phyloP scores from a whole-genome alignment of 768 basidiomycete genomes.

The Gautieria morchelliformis region DNA sequence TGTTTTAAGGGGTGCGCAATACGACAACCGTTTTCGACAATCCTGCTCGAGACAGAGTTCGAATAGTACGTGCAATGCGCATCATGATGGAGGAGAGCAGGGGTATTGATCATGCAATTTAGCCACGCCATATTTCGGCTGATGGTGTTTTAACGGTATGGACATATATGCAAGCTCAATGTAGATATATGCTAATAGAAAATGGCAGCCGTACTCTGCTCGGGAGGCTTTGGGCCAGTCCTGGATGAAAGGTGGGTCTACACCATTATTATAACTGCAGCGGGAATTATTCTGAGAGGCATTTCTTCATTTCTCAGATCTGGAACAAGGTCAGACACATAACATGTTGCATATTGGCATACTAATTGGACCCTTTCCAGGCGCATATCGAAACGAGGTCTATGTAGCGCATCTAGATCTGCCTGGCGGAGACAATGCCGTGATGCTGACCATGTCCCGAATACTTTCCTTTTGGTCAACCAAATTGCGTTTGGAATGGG shows the following conservation, averaged over 20 bases:
- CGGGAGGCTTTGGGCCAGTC: conserved; percentile 91
- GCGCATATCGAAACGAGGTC: conserved; percentile 69
- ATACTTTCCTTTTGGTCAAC: conserved; percentile 81
- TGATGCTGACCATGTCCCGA: conserved; percentile 68
- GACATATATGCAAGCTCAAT: neutral
- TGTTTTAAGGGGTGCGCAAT: conserved; percentile 74
- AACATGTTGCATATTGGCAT: neutral
- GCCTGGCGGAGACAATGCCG: conserved; percentile 69
- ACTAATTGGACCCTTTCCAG: neutral
- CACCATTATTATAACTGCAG: neutral
- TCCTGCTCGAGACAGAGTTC: conserved; percentile 76
- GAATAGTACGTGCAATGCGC: conserved; percentile 41
- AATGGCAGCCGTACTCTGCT: conserved; percentile 69
- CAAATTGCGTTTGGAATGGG: conserved; percentile 83
- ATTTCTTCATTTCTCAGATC: conserved; percentile 36
- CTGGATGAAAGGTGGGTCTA: conserved; percentile 61
- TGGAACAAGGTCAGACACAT: conserved; percentile 50
- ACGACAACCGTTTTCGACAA: conserved; percentile 98
- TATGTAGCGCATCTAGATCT: conserved; percentile 91
- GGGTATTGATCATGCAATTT: neutral
- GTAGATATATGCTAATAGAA: neutral
- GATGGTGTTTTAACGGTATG: conserved; percentile 80
- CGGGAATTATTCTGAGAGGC: neutral
- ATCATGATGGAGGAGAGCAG: neutral
- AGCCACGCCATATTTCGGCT: conserved; percentile 79